These are phyloP conservation scores for Kuraishia borneana DNA, from an alignment of 805 yeast species.

Conservation along the genomic window DNA sequence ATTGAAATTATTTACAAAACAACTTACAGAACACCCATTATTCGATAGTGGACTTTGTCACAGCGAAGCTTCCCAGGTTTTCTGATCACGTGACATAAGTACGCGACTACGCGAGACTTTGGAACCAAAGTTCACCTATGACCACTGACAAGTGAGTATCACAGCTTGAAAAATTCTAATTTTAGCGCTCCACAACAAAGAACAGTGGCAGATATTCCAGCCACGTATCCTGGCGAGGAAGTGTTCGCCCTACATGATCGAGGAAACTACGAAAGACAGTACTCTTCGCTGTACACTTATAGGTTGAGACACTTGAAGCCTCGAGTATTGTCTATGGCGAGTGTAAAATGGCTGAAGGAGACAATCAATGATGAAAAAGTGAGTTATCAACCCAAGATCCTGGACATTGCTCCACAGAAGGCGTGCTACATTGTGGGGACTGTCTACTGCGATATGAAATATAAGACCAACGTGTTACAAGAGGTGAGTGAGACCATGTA, in stretches of 20 bases:
- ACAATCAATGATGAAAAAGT: constrained; percentile 21
- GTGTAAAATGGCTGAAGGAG: constrained; percentile 27
- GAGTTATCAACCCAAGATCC: constrained; percentile 29
- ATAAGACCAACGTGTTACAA: constrained; percentile 73
- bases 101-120: background rate
- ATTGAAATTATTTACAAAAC: background rate
- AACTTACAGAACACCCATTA: background rate
- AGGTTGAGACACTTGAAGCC: constrained; percentile 39
- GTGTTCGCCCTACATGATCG: constrained; percentile 4
- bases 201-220: background rate
- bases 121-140: background rate
- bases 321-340: constrained; percentile 32
- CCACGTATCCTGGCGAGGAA: background rate
- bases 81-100: background rate
- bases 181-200: background rate
- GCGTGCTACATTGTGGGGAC: constrained; percentile 85
- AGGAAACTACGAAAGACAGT: constrained; percentile 47
- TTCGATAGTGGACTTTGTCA: too few relatives aligned
- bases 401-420: constrained; percentile 52
- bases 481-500: constrained; percentile 61
- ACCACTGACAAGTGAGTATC: background rate
- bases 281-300: constrained; percentile 41
- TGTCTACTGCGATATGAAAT: constrained; percentile 69
- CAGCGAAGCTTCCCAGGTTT: background rate
- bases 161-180: background rate